Conservation (phyloP, 2,329 filamentous ascomycete species). For the Pyrenochaeta sp. region DNA sequence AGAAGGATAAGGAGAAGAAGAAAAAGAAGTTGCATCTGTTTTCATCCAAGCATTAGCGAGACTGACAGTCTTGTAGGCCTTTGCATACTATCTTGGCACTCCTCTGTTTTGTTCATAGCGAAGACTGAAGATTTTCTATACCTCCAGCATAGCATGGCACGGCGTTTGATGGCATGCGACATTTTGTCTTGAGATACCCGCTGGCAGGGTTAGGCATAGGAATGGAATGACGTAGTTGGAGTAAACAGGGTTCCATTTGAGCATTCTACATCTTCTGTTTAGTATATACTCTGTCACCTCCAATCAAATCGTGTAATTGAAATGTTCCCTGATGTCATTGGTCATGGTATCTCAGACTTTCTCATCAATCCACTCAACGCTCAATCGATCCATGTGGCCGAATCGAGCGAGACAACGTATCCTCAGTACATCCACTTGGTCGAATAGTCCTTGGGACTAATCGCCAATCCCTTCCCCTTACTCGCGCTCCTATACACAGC, state of each 20-base stretch:
- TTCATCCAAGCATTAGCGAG: conserved; percentile 41
- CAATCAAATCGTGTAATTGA: not conserved
- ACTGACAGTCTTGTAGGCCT: conserved; percentile 4
- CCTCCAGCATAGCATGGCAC: conserved; percentile 1
- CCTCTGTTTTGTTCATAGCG: conserved; percentile 19
- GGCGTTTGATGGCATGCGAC: conserved; percentile 2
- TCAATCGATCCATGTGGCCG: too few relatives aligned
- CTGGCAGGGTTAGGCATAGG: conserved; percentile 5
- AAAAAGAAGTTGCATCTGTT: conserved; percentile 69
- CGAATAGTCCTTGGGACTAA: conserved; percentile 85
- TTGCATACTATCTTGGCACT: conserved; percentile 16
- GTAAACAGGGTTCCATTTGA: too few relatives aligned
- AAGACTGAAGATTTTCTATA: conserved; percentile 1
- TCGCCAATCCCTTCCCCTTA: conserved; percentile 92
- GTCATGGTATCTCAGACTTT: not conserved
- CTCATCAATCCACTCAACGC: not conserved
- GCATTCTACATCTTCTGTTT: not conserved
- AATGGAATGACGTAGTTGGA: conserved; percentile 12
- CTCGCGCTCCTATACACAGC: conserved; percentile 94
- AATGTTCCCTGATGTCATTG: too few relatives aligned
- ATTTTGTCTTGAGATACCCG: conserved; percentile 2
- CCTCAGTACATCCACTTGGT: conserved; percentile 64
- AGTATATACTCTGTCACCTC: not conserved
- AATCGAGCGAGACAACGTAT: not conserved
- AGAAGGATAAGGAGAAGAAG: conserved; percentile 50